Base-by-base conservation (phyloP, 768 basidiomycete genomes). In the Termitomyces sp. region DNA sequence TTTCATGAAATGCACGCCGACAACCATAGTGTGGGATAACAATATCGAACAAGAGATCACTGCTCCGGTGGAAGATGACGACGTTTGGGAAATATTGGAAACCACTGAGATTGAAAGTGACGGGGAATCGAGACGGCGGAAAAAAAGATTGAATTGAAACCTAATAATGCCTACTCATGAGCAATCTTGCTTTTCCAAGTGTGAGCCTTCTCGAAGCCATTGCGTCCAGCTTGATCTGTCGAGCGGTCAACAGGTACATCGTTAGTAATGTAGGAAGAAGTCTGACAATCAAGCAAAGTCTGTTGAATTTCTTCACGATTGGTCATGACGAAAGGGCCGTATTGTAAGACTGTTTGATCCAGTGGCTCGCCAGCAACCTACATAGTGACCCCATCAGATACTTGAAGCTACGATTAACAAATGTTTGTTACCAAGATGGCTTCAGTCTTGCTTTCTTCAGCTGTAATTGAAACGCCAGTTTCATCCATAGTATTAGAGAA, bases 181-280 rank as follows among this genome's bases (percentile, higher is more conserved):
- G 81, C 93, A 62, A 94, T 93, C 66, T 86, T 77, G 63, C 89
- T 92, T 72, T 86, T 81, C 96, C 95, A 98, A 15, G 76, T 85
- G 58, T 84, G 86, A 7, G 86, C 94, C 59, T 84, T 86, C 71
- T 98, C 96, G 68, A 98, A 98, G 4, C 96, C 96, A 64, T 98
- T 97, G 60, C 63, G 71, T 33, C 85, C 89, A 39, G 73, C 68
- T 71, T 84, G 89, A 67, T 91, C 88, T 91, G 58, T 16, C 50
- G 47, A 52, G 23, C 56, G 32, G 53, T 12, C 31, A 58, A 50
- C 56, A 20, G 31, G 22, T 18, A 33, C 5, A n/a, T 11, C 16
- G n/a, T 7, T 15, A 41, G 22, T 13, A 16, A 9, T 7, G 33
- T 25, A 13, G 23, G 15, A 25, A 15, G 25, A 7, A 43, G 67